Conservation (phyloP, 2,329 filamentous ascomycete species). For the Cladophialophora immunda region DNA sequence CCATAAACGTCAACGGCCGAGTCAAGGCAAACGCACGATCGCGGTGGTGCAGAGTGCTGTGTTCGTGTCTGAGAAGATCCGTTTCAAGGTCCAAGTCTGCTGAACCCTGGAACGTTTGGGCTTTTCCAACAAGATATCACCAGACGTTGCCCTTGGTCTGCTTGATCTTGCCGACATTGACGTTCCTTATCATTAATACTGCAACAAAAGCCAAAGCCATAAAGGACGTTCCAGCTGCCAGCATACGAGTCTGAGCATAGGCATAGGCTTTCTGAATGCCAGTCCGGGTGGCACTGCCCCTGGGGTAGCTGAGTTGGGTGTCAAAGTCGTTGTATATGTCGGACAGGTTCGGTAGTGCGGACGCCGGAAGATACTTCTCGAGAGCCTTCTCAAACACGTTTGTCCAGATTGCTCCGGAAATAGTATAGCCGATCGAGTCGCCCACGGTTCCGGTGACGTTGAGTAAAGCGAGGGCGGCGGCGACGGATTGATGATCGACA, state of each 20-base stretch:
- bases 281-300: constrained; percentile 52
- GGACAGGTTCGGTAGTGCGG: constrained; percentile 47
- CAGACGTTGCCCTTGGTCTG: constrained; percentile 34
- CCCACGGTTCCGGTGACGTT: constrained; percentile 46
- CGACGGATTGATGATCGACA: constrained; percentile 61
- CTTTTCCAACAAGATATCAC: background rate
- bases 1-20: no score
- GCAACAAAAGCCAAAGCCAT: constrained; percentile 25
- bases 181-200: constrained; percentile 33
- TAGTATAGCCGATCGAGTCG: constrained; percentile 44
- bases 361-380: constrained; percentile 47
- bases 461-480: constrained; percentile 49
- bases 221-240: constrained; percentile 45
- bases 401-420: constrained; percentile 47
- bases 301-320: constrained; percentile 59
- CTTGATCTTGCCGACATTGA: constrained; percentile 38
- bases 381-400: constrained; percentile 49
- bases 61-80: no score
- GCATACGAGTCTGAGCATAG: constrained; percentile 55
- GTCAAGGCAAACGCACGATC: no score
- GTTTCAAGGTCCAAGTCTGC: no score
- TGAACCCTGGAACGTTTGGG: no score
- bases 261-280: constrained; percentile 59
- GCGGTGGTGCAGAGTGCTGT: no score
- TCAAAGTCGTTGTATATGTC: constrained; percentile 63